Conservation (phyloP, 176 grass and related monocot species). For the Rhynchospora breviuscula region DNA sequence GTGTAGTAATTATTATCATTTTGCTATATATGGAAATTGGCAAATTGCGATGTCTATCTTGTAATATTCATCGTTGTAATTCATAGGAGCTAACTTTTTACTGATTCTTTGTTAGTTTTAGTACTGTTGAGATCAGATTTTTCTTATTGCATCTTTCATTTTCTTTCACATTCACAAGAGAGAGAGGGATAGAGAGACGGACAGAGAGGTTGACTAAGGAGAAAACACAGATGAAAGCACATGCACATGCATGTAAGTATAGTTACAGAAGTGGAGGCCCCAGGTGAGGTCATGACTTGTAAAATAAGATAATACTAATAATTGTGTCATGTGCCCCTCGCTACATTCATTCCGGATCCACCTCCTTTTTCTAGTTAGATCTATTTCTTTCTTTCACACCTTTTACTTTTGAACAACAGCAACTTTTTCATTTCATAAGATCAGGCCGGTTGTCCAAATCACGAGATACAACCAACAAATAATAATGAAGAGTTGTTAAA, state of each 20-base stretch:
- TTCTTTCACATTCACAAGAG: neutral
- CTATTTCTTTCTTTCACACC: neutral
- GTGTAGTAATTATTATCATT: slow-evolving; percentile 17
- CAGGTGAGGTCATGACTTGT: neutral
- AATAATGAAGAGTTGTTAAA: neutral
- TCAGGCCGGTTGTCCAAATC: neutral
- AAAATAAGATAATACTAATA: neutral
- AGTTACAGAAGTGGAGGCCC: neutral
- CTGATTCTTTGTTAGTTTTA: neutral
- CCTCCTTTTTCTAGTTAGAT: neutral
- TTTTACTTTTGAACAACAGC: neutral
- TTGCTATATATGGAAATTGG: slow-evolving; percentile 16
- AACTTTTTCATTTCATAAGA: neutral
- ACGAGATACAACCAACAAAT: neutral
- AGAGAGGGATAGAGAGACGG: too few relatives aligned
- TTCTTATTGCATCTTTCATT: neutral
- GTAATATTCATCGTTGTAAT: neutral
- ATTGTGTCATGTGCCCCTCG: neutral
- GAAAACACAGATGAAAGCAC: neutral
- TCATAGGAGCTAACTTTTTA: neutral
- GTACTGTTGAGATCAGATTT: neutral
- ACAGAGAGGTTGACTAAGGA: neutral
- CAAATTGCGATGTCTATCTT: slow-evolving; percentile 6
- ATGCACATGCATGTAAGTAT: neutral
- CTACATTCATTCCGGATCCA: neutral